phyloP scores from a whole-genome alignment of 139 green algal genomes.

The Chlorella sorokiniana region DNA sequence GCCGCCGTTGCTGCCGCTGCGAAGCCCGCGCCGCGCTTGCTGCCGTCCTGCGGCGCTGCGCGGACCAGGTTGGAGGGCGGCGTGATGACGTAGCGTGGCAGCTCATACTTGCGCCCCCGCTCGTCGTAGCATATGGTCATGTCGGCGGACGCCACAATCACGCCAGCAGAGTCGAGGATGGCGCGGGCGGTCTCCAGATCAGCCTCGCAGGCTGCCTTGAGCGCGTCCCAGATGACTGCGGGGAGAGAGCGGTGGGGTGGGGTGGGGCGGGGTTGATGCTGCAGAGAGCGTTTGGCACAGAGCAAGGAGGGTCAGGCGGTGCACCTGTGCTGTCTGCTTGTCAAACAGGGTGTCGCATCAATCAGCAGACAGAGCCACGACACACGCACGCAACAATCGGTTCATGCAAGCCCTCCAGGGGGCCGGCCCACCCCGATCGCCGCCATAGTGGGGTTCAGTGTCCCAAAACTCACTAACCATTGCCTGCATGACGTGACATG shows the following conservation, averaged over 20 bases:
- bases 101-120: constrained; percentile 69
- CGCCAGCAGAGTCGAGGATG: constrained; percentile 79
- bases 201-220: constrained; percentile 65
- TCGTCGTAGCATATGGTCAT: constrained; percentile 88
- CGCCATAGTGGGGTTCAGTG: constrained; percentile 88
- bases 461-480: constrained; percentile 91
- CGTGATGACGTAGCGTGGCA: constrained; percentile 70
- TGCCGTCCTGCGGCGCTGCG: neutral
- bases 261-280: neutral
- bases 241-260: constrained; percentile 19
- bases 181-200: constrained; percentile 65
- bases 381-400: no score
- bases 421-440: constrained; percentile 66
- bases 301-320: neutral
- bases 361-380: no score
- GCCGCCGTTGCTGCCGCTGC: neutral
- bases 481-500: constrained; percentile 47
- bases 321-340: neutral
- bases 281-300: neutral
- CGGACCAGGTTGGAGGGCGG: constrained; percentile 52
- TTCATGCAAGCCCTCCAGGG: no score
- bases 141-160: constrained; percentile 76
- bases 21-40: neutral
- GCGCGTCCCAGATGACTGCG: constrained; percentile 87
- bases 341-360: neutral